phyloP scores from a whole-genome alignment of 371 early-diverging fungal species.

The Haplosporangium sp. region DNA sequence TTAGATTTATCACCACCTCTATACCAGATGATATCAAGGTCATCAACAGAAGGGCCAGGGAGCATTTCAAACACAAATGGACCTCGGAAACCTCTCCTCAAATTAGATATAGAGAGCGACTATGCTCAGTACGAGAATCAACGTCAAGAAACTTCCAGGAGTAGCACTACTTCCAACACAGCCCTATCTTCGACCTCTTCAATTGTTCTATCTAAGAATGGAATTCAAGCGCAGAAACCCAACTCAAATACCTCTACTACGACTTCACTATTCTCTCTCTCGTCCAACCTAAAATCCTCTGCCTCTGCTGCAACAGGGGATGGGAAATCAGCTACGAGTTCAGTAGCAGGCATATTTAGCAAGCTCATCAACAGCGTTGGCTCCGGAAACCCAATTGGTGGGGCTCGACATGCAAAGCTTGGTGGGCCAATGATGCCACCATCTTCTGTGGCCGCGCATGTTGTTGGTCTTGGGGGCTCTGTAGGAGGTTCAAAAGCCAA shows the following conservation, averaged over 20 bases:
- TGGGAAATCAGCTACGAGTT: constrained; percentile 4
- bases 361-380: constrained; percentile 45
- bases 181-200: neutral
- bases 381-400: constrained; percentile 48
- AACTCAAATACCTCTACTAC: constrained; percentile 7
- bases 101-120: constrained; percentile 35
- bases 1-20: neutral
- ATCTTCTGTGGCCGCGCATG: constrained; percentile 40
- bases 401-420: constrained; percentile 44
- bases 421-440: constrained; percentile 35
- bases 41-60: constrained; percentile 8
- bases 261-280: constrained; percentile 1
- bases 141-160: constrained; percentile 1
- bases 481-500: constrained; percentile 27
- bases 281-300: neutral
- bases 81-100: constrained; percentile 32
- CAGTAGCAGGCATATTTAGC: constrained; percentile 35
- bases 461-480: constrained; percentile 33
- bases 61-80: constrained; percentile 5
- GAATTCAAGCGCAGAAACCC: neutral
- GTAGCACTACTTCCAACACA: neutral
- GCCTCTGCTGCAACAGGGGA: constrained; percentile 7
- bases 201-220: constrained; percentile 12
- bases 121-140: constrained; percentile 15
- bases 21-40: constrained; percentile 12